These are phyloP conservation scores for Exophiala xenobiotica DNA, from an alignment of 2,329 filamentous ascomycete species.

Conservation along the genomic window DNA sequence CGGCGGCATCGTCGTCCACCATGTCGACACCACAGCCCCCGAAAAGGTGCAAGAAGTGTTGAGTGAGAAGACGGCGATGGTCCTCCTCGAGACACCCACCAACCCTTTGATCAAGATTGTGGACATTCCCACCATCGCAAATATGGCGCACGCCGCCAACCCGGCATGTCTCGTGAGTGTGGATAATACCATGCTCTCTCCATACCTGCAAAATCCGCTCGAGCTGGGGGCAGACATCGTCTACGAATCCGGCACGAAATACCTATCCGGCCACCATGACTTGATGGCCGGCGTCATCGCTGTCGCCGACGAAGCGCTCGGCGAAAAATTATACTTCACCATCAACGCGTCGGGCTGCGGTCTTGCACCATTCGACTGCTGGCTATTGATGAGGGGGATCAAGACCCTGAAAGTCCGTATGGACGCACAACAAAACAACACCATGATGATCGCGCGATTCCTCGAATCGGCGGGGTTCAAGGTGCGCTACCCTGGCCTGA, in stretches of 20 bases:
- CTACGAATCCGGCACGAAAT: constrained; percentile 97
- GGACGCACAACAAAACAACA: constrained; percentile 96
- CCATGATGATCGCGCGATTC: constrained; percentile 73
- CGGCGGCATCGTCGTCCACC: constrained; percentile 88
- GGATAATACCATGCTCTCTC: constrained; percentile 98
- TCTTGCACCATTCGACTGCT: constrained; percentile 90
- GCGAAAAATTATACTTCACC: constrained; percentile 90
- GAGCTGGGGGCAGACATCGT: constrained; percentile 94
- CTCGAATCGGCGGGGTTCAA: constrained; percentile 89
- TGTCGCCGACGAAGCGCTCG: constrained; percentile 76
- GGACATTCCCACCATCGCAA: constrained; percentile 79
- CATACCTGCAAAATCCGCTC: constrained; percentile 87
- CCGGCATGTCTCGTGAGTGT: constrained; percentile 80
- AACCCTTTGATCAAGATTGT: constrained; percentile 98
- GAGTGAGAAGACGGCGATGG: constrained; percentile 84
- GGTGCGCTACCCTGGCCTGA: constrained; percentile 90
- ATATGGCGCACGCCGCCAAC: constrained; percentile 73
- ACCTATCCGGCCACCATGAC: constrained; percentile 95
- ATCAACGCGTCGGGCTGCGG: constrained; percentile 97
- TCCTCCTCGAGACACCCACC: constrained; percentile 91
- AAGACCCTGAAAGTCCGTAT: constrained; percentile 97
- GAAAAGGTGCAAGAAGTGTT: constrained; percentile 69
- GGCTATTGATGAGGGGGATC: constrained; percentile 89
- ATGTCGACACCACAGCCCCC: constrained; percentile 86
- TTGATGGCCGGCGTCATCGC: constrained; percentile 98